Percentiles rank a stretch among this genome's conserved stretches.
phyloP scores from a whole-genome alignment of 176 grass and related monocot genomes.

The Carex myosuroides region DNA sequence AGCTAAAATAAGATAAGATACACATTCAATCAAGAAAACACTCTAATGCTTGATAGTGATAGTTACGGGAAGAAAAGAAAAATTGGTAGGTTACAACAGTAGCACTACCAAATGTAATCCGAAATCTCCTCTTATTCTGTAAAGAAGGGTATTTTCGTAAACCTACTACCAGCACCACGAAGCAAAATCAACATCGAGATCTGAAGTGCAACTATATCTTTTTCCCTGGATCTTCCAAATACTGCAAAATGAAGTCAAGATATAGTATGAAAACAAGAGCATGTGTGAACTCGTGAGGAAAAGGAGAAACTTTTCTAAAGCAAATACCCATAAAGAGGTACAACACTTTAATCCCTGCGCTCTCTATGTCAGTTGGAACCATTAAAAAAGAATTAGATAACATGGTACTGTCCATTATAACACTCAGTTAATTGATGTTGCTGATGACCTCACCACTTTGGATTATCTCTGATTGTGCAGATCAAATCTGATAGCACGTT shows the following conservation, averaged over 20 bases:
- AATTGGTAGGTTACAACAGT: not conserved
- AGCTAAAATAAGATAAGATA: not conserved
- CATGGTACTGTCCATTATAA: not conserved
- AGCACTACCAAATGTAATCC: not conserved
- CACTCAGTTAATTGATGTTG: not conserved
- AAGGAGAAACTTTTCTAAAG: conserved; percentile 3
- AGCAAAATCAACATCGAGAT: conserved; percentile 7
- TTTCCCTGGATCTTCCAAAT: not conserved
- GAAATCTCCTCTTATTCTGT: not conserved
- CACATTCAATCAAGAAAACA: not conserved
- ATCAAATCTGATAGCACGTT: not conserved
- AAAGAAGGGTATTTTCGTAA: not conserved
- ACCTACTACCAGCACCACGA: not conserved
- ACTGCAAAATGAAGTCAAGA: conserved; percentile 4
- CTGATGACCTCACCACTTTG: not conserved
- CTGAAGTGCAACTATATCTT: not conserved
- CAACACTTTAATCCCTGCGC: not conserved
- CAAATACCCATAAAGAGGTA: not conserved
- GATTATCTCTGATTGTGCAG: not conserved
- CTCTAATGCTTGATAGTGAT: not conserved
- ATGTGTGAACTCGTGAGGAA: conserved; percentile 11
- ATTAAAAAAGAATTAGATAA: conserved; percentile 2
- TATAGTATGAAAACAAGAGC: not conserved
- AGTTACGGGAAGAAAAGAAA: not conserved
- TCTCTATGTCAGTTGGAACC: not conserved